phyloP scores from a whole-genome alignment of 1,139 yeast genomes.

The Suhomyces coccinellae region DNA sequence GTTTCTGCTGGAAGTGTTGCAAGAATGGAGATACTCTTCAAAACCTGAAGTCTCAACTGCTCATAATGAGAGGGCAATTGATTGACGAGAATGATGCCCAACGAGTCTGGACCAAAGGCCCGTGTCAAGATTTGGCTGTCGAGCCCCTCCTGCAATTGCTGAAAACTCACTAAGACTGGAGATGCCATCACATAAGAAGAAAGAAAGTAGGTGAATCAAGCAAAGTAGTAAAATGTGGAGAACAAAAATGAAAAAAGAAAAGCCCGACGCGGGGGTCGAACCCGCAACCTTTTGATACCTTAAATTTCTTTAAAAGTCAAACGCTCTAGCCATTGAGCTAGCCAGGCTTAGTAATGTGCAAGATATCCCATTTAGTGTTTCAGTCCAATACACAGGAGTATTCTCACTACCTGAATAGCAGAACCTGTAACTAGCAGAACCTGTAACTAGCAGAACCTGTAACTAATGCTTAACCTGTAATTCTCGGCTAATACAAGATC shows the following conservation, averaged over 20 bases:
- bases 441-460: too few species aligned
- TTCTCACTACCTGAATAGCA: too few species aligned
- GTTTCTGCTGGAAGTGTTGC: constrained; percentile 41
- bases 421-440: too few species aligned
- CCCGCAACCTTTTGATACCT: constrained; percentile 26
- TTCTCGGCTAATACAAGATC: too few species aligned
- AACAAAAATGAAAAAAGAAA: constrained; percentile 8
- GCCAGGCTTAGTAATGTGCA: constrained; percentile 23
- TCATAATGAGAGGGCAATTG: constrained; percentile 42
- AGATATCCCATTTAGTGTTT: too few species aligned
- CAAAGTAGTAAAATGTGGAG: background rate
- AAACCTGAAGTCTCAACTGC: constrained; percentile 43
- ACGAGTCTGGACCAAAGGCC: constrained; percentile 60
- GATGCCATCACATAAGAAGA: background rate
- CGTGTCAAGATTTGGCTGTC: constrained; percentile 31
- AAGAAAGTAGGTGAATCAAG: background rate
- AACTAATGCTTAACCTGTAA: too few species aligned
- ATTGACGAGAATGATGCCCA: constrained; percentile 53
- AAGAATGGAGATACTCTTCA: constrained; percentile 46
- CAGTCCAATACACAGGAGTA: too few species aligned
- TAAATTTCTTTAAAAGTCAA: constrained; percentile 35
- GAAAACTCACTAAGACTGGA: constrained; percentile 36
- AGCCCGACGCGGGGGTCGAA: constrained; percentile 30
- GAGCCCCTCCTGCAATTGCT: constrained; percentile 36
- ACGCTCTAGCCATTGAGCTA: constrained; percentile 52